These are phyloP conservation scores for Fistulifera pelliculosa DNA, from an alignment of 108 stramenopile species.

Conservation along the genomic window DNA sequence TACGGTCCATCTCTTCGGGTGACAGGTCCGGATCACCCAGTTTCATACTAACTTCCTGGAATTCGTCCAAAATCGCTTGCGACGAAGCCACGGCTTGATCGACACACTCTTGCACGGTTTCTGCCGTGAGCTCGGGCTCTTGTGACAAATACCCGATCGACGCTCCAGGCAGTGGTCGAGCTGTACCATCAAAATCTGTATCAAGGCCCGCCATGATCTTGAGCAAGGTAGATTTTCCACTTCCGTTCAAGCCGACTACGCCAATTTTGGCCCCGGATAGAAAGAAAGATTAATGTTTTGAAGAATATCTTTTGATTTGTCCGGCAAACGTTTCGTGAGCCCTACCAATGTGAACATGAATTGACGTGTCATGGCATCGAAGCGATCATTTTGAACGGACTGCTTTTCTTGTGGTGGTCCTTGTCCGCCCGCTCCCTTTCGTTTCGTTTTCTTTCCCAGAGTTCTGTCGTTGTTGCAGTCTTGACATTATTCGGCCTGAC, in stretches of 20 bases:
- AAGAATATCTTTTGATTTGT: conserved; percentile 80
- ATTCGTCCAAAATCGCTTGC: conserved; percentile 61
- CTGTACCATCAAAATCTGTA: conserved; percentile 78
- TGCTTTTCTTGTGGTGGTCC: conserved; percentile 67
- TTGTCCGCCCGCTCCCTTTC: conserved; percentile 16
- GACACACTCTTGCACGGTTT: conserved; percentile 80
- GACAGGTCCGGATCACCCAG: conserved; percentile 75
- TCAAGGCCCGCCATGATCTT: conserved; percentile 95
- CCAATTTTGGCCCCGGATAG: conserved; percentile 92
- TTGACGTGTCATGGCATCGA: conserved; percentile 81
- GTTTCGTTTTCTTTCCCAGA: conserved; percentile 32
- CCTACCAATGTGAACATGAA: conserved; percentile 84
- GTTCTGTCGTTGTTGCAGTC: not conserved
- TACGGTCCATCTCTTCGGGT: conserved; percentile 53
- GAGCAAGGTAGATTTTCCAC: conserved; percentile 82
- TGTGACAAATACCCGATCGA: conserved; percentile 82
- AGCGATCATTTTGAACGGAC: conserved; percentile 71
- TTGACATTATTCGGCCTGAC: not conserved
- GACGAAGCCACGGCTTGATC: conserved; percentile 68
- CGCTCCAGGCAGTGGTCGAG: conserved; percentile 78
- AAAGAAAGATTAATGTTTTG: conserved; percentile 81
- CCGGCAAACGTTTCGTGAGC: conserved; percentile 71
- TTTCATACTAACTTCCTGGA: conserved; percentile 64
- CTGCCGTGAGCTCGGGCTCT: conserved; percentile 63
- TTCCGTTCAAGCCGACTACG: conserved; percentile 85